Evolutionary conservation across 768 basidiomycete species (phyloP), one percentile per base, ranked within the genome.

Genomic region (Hygrocybe coccinea): DNA sequence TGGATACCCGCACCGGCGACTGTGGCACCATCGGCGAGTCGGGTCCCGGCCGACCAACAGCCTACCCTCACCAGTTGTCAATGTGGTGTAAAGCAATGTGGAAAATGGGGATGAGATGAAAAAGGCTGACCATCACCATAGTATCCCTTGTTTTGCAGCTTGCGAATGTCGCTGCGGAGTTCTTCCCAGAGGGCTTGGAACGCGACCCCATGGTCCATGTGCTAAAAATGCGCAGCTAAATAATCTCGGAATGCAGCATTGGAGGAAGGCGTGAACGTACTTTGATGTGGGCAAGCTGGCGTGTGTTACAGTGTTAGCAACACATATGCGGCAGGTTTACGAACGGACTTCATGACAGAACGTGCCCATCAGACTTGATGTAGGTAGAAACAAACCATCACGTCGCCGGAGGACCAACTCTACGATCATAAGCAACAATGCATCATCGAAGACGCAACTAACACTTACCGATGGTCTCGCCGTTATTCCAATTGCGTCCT

Each of bases 401-500:
- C 76, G 70, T 38, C 83, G 74, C 29, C 88, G 78, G 4, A 92
- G 71, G 7, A 92, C 91, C 15, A 93, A 76, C 63, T 93, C 90
- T 91, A 58, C n/a, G 55, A 33, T n/a, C n/a, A n/a, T n/a, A 41
- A 44, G 29, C 29, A 3, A 29, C 29, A 36, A 8, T n/a, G 2
- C 7, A 14, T 41, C 39, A 5, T 12, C 10, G 22, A 15, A 19
- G 29, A 25, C 11, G 54, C 11, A 19, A 14, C 50, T 24, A 33
- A 9, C 21, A 38, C n/a, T 37, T 50, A 87, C 89, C 89, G 55
- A 93, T 72, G 9, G 82, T 85, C 69, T 93, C 90, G 2, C 91
- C 91, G 55, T 75, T 76, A 60, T 90, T 89, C 90, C 90, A 93
- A 65, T 91, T 92, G 47, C 90, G 77, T 1, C 90, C 91, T 4